Base-by-base conservation (phyloP, 805 yeast genomes). In the Starmerella roubikii region DNA sequence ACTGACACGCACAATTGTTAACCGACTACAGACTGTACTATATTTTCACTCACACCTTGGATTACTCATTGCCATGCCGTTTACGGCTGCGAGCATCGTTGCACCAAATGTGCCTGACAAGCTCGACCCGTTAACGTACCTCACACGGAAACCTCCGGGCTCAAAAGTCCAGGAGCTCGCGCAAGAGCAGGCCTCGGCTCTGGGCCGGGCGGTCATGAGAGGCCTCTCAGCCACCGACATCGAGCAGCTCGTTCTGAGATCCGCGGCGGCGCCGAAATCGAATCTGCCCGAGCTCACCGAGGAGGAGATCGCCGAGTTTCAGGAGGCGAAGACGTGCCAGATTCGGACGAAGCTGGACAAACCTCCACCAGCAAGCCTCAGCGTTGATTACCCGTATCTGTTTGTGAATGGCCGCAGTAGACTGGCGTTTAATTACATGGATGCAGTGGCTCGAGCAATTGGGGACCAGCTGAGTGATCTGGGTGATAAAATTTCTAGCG, bases 71-170 rank as follows among this genome's bases (percentile, higher is more conserved):
- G 6, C 24, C 24, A 46, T 46, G 49, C 46, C 45, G 24, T 46
- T 46, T 30, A 43, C 45, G 11, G 32, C 46, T 3, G 49, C 31
- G 12, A 25, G 39, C 3, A 38, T 46, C 2, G 28, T 39, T 1
- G 46, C 42, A 16, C 48, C 47, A 12, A 32, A 38, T 20, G 47
- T 46, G n/a, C 49, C 49, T 3, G 41, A 34, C 15, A 34, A 35
- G 12, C 27, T 26, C 21, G 49, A 46, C 23, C 34, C 42, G 15
- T 22, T 46, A 16, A 38, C 25, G 11, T 46, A 35, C 21, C 28
- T 40, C 11, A 44, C 47, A 1, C 21, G 22, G 6, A 12, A 22
- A 5, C n/a, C n/a, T n/a, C 40, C 48, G 4, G 26, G 28, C 7
- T 16, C 39, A 13, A 40, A 36, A 33, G 37, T 31, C 21, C 49